These are phyloP conservation scores for Echeveria elegans DNA, from an alignment of 164 flowering plant genomes.

Conservation along the genomic window DNA sequence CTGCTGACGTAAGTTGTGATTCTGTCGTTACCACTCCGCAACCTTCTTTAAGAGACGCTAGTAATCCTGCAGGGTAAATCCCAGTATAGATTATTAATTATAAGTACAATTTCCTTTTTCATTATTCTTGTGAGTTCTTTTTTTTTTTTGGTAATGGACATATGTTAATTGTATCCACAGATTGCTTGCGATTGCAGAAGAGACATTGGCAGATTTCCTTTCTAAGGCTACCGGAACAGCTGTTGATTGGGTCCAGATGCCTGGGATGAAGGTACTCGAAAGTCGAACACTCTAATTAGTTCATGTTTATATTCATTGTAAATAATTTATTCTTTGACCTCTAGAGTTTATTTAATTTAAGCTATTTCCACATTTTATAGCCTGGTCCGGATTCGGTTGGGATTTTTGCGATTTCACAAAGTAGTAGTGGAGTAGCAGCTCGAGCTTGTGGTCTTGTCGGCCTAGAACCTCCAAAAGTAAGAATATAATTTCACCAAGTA, in stretches of 20 bases:
- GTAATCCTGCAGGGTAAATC: slow-evolving; percentile 73
- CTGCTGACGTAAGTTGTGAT: slow-evolving; percentile 67
- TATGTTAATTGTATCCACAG: slow-evolving; percentile 21
- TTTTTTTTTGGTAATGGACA: background rate
- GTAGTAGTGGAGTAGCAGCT: slow-evolving; percentile 85
- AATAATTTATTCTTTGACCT: background rate
- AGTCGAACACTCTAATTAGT: background rate
- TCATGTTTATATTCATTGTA: background rate
- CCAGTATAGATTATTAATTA: background rate
- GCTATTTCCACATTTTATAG: slow-evolving; percentile 17
- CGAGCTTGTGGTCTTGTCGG: slow-evolving; percentile 81
- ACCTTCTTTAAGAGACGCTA: slow-evolving; percentile 59
- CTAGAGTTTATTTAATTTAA: background rate
- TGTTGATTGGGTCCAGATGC: slow-evolving; percentile 94
- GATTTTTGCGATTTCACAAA: slow-evolving; percentile 72
- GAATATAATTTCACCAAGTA: background rate
- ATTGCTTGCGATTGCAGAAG: slow-evolving; percentile 77
- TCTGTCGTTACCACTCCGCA: slow-evolving; percentile 73
- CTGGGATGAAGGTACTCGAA: slow-evolving; percentile 75
- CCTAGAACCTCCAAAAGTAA: slow-evolving; percentile 70
- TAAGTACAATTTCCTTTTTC: background rate
- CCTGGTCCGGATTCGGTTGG: slow-evolving; percentile 99
- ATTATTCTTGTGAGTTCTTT: no score
- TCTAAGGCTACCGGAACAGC: slow-evolving; percentile 95
- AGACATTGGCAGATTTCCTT: slow-evolving; percentile 87